Base-by-base conservation (phyloP, 2,329 filamentous ascomycete species). In the Verruconis gallopava region DNA sequence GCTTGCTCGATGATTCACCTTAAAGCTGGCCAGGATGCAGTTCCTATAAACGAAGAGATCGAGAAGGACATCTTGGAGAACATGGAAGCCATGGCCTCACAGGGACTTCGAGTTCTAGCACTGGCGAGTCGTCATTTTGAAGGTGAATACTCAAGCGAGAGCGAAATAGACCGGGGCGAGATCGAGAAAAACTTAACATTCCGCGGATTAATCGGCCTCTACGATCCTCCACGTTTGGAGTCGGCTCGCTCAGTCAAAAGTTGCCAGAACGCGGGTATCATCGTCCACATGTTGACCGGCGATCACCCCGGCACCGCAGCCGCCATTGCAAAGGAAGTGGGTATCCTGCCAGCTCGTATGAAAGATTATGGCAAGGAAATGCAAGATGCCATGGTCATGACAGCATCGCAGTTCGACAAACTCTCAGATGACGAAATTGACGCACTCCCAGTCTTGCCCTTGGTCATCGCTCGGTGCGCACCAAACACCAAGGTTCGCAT, bases 201-300 rank as follows among this genome's bases (percentile, higher is more conserved):
- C 47, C 72, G 84, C 13, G 88, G 88, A n/a, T 71, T 94, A 9
- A 78, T 82, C 38, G 85, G 85, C 43, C 80, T 93, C 48, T 91
- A 91, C 55, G 85, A 93, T 50, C 85, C 85, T 3, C 85, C 85
- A 43, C 82, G 85, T 2, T 73, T 77, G 2, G 85, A 93, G 62
- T 85, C 85, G 0, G 81, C 79, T 19, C 71, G 54, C 21, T 63
- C 65, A 5, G 65, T 68, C 40, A 56, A 55, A 21, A 57, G 63
- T 43, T 68, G 65, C 28, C 63, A 66, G 45, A 53, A 58, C 34
- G 64, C 65, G 32, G 65, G 65, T 17, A 67, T 68, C 37, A 63
- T 59, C 1, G 65, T 68, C 2, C 65, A 68, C 47, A 68, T 68
- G 65, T 15, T 43, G 20, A 68, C 65, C 25, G 65, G 65, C 35